phyloP scores from a whole-genome alignment of 768 basidiomycete species.

The Dioszegia aurantiaca region DNA sequence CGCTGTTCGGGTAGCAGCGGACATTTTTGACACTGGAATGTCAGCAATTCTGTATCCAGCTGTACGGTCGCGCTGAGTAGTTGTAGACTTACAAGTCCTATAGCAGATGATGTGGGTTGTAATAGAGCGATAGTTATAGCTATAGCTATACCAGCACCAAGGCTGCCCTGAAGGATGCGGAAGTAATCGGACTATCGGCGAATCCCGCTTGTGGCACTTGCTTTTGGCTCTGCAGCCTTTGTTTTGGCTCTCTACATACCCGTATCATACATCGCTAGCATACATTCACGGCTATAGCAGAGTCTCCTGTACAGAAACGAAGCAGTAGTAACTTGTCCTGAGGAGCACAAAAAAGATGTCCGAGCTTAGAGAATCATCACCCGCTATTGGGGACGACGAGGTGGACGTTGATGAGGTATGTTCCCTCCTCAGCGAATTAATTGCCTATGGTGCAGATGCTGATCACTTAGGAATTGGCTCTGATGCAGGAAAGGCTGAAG shows the following conservation, averaged over 20 bases:
- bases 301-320: not conserved
- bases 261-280: too few relatives aligned
- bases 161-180: not conserved
- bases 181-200: constrained; percentile 10
- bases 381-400: constrained; percentile 40
- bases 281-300: not conserved
- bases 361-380: constrained; percentile 37
- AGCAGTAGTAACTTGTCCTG: too few relatives aligned
- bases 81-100: not conserved
- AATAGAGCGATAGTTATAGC: not conserved
- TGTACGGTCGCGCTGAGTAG: not conserved
- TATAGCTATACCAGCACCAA: not conserved
- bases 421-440: not conserved
- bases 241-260: not conserved
- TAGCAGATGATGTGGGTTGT: not conserved
- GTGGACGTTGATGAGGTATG: constrained; percentile 47
- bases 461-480: constrained; percentile 51
- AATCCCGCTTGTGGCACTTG: constrained; percentile 30
- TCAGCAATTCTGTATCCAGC: not conserved
- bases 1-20: constrained; percentile 41
- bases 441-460: not conserved
- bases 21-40: constrained; percentile 28
- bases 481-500: constrained; percentile 50
- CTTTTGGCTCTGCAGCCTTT: not conserved
- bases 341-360: constrained; percentile 20